These are phyloP conservation scores for Aspergillus novoparasiticus DNA, from an alignment of 2,329 filamentous ascomycete genomes.

Conservation along the genomic window DNA sequence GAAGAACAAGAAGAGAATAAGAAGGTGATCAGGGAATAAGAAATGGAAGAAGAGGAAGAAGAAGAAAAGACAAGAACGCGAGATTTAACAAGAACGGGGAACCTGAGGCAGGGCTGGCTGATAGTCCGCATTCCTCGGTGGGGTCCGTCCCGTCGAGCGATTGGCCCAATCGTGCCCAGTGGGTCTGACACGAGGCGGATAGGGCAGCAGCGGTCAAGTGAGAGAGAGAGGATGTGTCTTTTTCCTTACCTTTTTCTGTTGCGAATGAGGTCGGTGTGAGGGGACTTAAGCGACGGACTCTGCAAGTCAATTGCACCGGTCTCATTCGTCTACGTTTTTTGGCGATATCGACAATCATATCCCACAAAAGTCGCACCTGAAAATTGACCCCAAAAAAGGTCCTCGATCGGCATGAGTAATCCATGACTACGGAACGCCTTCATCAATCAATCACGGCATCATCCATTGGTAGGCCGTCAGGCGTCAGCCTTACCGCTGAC, in stretches of 20 bases:
- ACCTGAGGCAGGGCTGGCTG: slow-evolving; percentile 6
- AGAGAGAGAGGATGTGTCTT: not conserved
- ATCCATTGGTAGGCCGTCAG: not conserved
- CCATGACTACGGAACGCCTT: not conserved
- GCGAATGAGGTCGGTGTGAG: not conserved
- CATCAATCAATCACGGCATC: not conserved
- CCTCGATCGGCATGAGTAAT: not conserved
- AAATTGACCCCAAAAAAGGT: not conserved
- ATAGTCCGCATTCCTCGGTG: slow-evolving; percentile 2
- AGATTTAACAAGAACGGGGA: slow-evolving; percentile 8
- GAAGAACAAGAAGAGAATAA: not conserved
- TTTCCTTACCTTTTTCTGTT: not conserved
- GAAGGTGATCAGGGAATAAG: not conserved
- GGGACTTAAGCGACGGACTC: not conserved
- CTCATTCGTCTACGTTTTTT: not conserved
- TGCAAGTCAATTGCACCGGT: not conserved
- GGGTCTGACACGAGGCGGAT: slow-evolving; percentile 14
- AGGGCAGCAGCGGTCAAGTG: slow-evolving; percentile 11
- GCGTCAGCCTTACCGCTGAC: not conserved
- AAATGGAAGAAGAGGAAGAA: slow-evolving; percentile 1
- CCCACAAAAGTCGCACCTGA: not conserved
- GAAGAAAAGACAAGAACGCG: slow-evolving; percentile 7
- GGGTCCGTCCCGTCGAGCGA: not conserved
- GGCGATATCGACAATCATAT: not conserved
- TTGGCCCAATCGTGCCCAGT: slow-evolving; percentile 1